phyloP scores from a whole-genome alignment of 345 rosid genomes.

The Melastoma malabathricum region DNA sequence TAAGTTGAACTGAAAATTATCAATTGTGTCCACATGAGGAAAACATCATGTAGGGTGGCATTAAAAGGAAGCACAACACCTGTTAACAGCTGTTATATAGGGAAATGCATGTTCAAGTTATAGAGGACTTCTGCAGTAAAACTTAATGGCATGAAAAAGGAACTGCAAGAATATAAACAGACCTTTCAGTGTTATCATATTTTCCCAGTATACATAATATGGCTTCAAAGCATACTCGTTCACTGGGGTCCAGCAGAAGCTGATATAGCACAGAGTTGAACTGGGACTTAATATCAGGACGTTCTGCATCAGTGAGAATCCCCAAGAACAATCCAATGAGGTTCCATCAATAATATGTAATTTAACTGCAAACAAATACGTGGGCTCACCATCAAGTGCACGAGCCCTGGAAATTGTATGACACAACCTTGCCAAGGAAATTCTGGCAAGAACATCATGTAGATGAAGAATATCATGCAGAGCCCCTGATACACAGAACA shows the following conservation, averaged over 20 bases:
- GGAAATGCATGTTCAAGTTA: too few species aligned
- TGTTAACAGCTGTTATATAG: too few species aligned
- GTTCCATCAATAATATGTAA: too few species aligned
- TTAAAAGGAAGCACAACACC: too few species aligned
- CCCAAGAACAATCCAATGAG: conserved; percentile 9
- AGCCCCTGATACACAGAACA: conserved; percentile 56
- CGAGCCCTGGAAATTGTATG: conserved; percentile 84
- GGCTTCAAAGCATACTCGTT: conserved; percentile 98
- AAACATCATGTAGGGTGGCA: conserved; percentile 1
- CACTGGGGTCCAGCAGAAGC: conserved; percentile 95
- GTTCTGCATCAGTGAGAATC: conserved; percentile 37
- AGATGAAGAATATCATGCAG: conserved; percentile 97
- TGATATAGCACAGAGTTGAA: conserved; percentile 91
- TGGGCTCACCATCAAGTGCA: conserved; percentile 70
- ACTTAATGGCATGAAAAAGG: conserved; percentile 3
- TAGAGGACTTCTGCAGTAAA: too few species aligned
- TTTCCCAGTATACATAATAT: conserved; percentile 85
- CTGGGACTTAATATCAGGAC: conserved; percentile 90
- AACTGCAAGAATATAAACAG: conserved; percentile 9
- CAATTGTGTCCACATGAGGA: background rate
- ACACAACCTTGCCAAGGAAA: conserved; percentile 85
- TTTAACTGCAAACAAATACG: too few species aligned
- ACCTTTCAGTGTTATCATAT: conserved; percentile 70
- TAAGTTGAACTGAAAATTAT: background rate
- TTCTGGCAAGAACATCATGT: conserved; percentile 99